Base-by-base conservation (phyloP, 495 filamentous ascomycete species). In the Penicillium salamii region DNA sequence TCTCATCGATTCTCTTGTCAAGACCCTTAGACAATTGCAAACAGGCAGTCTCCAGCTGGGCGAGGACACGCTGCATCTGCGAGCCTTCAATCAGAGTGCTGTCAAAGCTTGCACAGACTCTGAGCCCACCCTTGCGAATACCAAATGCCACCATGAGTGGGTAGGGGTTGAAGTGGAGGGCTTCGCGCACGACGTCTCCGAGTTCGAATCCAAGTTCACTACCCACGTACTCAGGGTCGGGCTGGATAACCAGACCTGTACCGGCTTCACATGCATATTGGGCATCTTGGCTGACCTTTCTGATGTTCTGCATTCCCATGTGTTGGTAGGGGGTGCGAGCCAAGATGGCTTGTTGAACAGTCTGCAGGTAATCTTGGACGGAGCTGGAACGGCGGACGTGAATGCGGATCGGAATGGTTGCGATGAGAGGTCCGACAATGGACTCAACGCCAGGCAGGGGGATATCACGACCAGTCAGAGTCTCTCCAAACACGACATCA, bases 231-330 rank as follows among this genome's bases (percentile, higher is more conserved):
- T 77, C 69, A 3, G 75, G 75, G 8, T 69, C 65, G 0, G 66
- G 68, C 45, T 71, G 68, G 18, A 87, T 75, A 9, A 79, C 77
- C 8, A 85, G 62, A 7, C 83, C 66, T 42, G 75, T 85, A n/a
- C 77, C 71, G 38, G 85, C 76, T 46, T 86, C 83, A 46, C 84
- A 87, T 12, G 85, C 85, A 52, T 80, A 69, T 28, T 78, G 71
- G 4, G 85, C 79, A 53, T 88, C 84, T 0, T 68, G 55, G 55
- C 78, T 81, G 29, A 88, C 69, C 17, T 74, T 71, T 47, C 79
- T 71, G 50, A 90, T 90, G 43, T 86, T 76, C 61, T 87, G 82
- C 61, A 90, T 71, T 6, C 87, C 86, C 58, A 80, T 74, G 39
- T 88, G 84, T 62, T 90, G 79, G 58, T 83, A 81, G 0, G 80